Percentiles rank a stretch among this genome's conserved stretches.
These are phyloP conservation scores for Solanum sparsipilum DNA, from an alignment of 257 asterid species.

Conservation along the genomic window DNA sequence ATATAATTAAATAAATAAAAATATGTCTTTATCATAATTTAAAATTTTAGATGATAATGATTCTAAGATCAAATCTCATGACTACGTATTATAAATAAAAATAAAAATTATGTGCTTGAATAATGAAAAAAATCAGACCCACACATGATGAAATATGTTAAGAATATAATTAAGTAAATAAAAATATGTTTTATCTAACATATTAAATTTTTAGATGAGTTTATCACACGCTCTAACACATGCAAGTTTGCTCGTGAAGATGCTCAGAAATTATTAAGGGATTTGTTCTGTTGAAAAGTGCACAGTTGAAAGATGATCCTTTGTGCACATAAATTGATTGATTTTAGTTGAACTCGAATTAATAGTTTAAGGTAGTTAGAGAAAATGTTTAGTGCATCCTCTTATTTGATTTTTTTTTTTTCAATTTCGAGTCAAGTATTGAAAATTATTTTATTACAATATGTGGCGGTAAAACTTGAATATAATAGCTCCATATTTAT, in stretches of 20 bases:
- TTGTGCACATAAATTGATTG: background rate
- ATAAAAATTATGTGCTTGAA: too few relatives aligned
- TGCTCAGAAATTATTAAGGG: background rate
- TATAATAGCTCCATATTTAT: background rate
- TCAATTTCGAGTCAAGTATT: background rate
- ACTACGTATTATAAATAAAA: too few relatives aligned
- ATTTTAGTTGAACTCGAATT: background rate
- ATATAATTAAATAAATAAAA: background rate
- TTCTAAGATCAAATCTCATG: background rate
- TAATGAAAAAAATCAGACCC: background rate
- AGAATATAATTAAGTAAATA: background rate
- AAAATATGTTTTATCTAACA: background rate
- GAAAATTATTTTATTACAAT: background rate
- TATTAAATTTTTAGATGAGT: too few relatives aligned
- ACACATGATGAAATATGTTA: background rate
- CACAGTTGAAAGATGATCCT: background rate
- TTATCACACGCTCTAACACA: too few relatives aligned
- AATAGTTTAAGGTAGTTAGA: background rate
- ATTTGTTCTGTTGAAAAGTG: background rate
- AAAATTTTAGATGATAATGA: background rate
- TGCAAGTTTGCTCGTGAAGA: too few relatives aligned
- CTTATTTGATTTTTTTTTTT: background rate
- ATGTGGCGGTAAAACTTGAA: background rate
- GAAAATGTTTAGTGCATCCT: background rate
- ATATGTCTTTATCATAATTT: background rate